Percentiles rank a stretch among this genome's conserved stretches.
Evolutionary conservation across 208 protist species (phyloP).

Genomic region (Wallacemonas collosoma): DNA sequence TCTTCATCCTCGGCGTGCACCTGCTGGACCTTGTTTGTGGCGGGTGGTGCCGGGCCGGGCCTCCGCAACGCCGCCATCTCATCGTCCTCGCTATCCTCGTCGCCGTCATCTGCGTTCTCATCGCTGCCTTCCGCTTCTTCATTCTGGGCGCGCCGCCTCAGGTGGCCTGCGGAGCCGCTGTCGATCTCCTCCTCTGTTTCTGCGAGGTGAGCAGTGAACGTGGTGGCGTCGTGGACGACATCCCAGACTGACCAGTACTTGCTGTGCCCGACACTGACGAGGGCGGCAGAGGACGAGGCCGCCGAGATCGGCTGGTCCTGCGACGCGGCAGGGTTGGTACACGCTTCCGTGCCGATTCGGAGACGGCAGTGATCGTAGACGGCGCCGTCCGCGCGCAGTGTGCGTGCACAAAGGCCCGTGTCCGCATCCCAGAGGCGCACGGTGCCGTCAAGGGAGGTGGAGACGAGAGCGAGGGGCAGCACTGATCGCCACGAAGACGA

Average conservation of each 20-base stretch:
- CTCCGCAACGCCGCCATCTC: slow-evolving; percentile 29
- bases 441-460: slow-evolving; percentile 82
- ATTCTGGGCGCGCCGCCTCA: slow-evolving; percentile 15
- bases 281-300: slow-evolving; percentile 12
- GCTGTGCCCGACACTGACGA: slow-evolving; percentile 37
- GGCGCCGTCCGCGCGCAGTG: slow-evolving; percentile 44
- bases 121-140: slow-evolving; percentile 15
- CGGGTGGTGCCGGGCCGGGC: not conserved
- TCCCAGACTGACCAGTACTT: slow-evolving; percentile 81
- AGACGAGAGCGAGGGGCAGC: slow-evolving; percentile 56
- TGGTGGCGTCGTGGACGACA: slow-evolving; percentile 21
- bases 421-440: slow-evolving; percentile 78
- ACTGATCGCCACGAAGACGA: slow-evolving; percentile 17
- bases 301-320: slow-evolving; percentile 22
- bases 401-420: slow-evolving; percentile 57
- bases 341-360: not conserved
- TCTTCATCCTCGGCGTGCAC: slow-evolving; percentile 33
- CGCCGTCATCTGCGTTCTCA: slow-evolving; percentile 32
- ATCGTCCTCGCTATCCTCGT: slow-evolving; percentile 30
- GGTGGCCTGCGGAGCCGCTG: not conserved
- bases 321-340: not conserved
- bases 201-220: slow-evolving; percentile 15
- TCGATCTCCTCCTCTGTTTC: slow-evolving; percentile 30
- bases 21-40: slow-evolving; percentile 21
- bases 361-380: slow-evolving; percentile 69